These are phyloP conservation scores for Hemisphaericaspora nanyangensis DNA, from an alignment of 805 yeast species.

Conservation along the genomic window DNA sequence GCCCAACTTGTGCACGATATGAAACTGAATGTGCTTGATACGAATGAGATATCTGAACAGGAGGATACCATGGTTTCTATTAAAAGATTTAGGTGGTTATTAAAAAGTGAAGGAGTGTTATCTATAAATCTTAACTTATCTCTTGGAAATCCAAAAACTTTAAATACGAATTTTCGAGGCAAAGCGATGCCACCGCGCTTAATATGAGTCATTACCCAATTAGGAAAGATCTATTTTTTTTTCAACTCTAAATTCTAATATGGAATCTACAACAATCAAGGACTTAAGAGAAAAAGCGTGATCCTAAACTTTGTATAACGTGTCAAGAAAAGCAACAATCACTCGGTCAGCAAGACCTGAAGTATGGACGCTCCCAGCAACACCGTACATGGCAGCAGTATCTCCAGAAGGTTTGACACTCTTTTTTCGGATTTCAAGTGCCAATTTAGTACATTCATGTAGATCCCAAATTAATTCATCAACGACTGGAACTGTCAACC, in stretches of 20 bases:
- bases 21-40: constrained; percentile 31
- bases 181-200: constrained; percentile 5
- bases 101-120: too few relatives aligned
- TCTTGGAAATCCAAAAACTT: too few relatives aligned
- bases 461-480: constrained; percentile 58
- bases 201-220: constrained; percentile 4
- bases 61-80: too few relatives aligned
- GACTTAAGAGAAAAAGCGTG: too few relatives aligned
- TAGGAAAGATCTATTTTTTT: not conserved
- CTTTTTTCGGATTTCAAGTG: constrained; percentile 25
- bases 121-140: too few relatives aligned
- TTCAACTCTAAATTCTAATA: not conserved
- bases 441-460: constrained; percentile 38
- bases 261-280: not conserved
- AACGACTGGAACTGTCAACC: constrained; percentile 57
- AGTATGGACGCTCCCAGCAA: constrained; percentile 87
- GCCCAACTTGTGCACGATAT: constrained; percentile 59
- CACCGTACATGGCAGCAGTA: constrained; percentile 91
- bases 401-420: constrained; percentile 26
- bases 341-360: constrained; percentile 78
- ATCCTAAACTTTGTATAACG: constrained; percentile 60
- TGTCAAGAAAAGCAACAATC: constrained; percentile 77
- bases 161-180: too few relatives aligned
- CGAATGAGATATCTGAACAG: constrained; percentile 4
- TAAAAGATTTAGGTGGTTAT: too few relatives aligned